phyloP scores from a whole-genome alignment of 2,329 filamentous ascomycete species.

The Hortaea werneckii region DNA sequence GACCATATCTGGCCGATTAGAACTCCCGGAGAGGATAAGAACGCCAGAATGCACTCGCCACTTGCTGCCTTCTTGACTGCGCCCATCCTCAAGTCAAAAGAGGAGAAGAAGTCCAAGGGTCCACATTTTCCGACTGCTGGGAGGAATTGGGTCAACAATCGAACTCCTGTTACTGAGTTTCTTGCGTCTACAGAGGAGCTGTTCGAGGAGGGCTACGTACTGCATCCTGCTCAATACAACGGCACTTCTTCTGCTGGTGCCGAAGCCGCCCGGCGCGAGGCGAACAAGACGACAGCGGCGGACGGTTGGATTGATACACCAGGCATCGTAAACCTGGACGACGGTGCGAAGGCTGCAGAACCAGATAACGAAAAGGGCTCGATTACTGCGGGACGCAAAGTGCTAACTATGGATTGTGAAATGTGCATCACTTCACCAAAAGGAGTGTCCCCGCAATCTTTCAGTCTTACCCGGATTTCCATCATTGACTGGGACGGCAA shows the following conservation, averaged over 20 bases:
- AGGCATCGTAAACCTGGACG: constrained; percentile 51
- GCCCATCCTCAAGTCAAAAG: constrained; percentile 57
- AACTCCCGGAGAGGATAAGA: constrained; percentile 75
- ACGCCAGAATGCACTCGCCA: constrained; percentile 75
- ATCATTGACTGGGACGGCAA: constrained; percentile 77
- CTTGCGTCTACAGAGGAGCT: constrained; percentile 64
- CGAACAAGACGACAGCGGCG: constrained; percentile 37
- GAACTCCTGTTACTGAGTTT: constrained; percentile 74
- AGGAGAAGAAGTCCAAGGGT: constrained; percentile 52
- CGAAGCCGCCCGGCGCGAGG: constrained; percentile 33
- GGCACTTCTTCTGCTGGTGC: constrained; percentile 13
- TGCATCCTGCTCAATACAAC: constrained; percentile 67
- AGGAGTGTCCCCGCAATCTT: constrained; percentile 48
- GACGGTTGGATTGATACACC: constrained; percentile 76
- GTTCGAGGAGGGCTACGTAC: constrained; percentile 68
- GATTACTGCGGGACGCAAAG: constrained; percentile 67
- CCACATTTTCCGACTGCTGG: constrained; percentile 53
- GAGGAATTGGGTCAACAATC: constrained; percentile 59
- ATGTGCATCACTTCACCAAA: constrained; percentile 75
- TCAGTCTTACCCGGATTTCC: constrained; percentile 81
- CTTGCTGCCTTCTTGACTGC: constrained; percentile 73
- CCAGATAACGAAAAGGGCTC: constrained; percentile 67
- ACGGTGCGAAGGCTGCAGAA: constrained; percentile 55
- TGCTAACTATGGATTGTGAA: constrained; percentile 86
- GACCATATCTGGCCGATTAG: constrained; percentile 80